Evolutionary conservation across 345 rosid species (phyloP).

Genomic region (Dipteronia sinensis): DNA sequence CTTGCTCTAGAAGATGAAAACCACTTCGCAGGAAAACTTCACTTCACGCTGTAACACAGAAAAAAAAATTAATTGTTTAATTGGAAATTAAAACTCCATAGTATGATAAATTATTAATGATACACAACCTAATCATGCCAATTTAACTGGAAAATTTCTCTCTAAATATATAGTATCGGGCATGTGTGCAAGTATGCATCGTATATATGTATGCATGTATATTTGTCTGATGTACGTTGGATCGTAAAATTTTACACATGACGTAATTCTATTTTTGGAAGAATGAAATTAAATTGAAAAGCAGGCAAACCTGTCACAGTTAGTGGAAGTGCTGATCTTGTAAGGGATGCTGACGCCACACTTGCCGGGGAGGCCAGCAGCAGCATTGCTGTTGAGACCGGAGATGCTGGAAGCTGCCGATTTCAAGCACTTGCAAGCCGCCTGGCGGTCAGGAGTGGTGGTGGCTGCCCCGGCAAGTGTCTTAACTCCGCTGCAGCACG

Average conservation of each 20-base stretch:
- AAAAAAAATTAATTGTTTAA: neutral
- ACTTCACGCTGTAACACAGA: slow-evolving; percentile 2
- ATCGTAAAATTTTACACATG: no score
- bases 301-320: slow-evolving; percentile 34
- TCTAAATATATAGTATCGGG: no score
- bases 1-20: neutral
- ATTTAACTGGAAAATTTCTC: neutral
- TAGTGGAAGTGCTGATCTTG: slow-evolving; percentile 49
- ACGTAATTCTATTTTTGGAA: no score
- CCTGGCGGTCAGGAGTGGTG: slow-evolving; percentile 54
- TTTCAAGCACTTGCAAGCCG: slow-evolving; percentile 55
- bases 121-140: neutral
- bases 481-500: slow-evolving; percentile 55
- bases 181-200: no score
- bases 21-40: neutral
- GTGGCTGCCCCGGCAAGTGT: slow-evolving; percentile 38
- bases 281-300: no score
- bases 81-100: neutral
- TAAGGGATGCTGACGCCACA: slow-evolving; percentile 57
- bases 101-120: neutral
- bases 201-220: no score
- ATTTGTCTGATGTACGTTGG: no score
- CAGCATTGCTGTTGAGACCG: slow-evolving; percentile 30
- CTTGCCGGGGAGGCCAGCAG: slow-evolving; percentile 41
- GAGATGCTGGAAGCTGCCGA: slow-evolving; percentile 22